Base-by-base conservation (phyloP, 1,139 yeast species). In the Kodamaea sp. region DNA sequence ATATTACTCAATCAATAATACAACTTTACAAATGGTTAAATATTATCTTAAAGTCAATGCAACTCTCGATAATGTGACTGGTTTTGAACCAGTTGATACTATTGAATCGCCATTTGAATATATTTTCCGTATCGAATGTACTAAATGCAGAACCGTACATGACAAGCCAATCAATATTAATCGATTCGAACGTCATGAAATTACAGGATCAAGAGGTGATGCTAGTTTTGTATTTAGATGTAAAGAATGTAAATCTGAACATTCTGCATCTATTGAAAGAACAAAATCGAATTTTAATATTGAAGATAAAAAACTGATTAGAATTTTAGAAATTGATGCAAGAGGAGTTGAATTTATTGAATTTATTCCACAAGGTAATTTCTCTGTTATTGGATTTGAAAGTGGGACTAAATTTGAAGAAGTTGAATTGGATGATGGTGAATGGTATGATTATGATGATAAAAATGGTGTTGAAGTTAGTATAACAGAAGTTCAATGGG, bases 361-460 rank as follows among this genome's bases (percentile, higher is more conserved):
- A 43, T 89, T 87, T 53, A 62, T 78, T 23, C 85, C 95, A 0
- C 75, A 72, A 49, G 92, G 95, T 1, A 66, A 65, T 37, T 86
- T 88, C 57, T 64, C 65, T 35, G 86, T 90, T 43, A 64, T 60
- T 32, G 86, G 87, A 3, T 64, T 60, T 7, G 80, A 76, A 11
- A 62, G 78, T 2, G 59, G 62, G 7, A 70, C 85, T 2, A 62
- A 57, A 41, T 86, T 85, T 52, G 58, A 57, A 8, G 88, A 82
- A 15, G 75, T 88, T n/a, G 88, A 83, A 42, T 62, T 88, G 37
- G 76, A 73, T 31, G 97, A 88, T 31, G 79, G 77, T 33, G 97
- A 92, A 57, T 90, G 96, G 95, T 92, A 82, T 58, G 98, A 92
- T 54, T 94, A 90, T 57, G 97, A 92, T 57, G 97, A 92, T 43